Evolutionary conservation across 1,139 yeast genomes (phyloP), one percentile per base, ranked within the genome.

Genomic region (Pichia sp.): DNA sequence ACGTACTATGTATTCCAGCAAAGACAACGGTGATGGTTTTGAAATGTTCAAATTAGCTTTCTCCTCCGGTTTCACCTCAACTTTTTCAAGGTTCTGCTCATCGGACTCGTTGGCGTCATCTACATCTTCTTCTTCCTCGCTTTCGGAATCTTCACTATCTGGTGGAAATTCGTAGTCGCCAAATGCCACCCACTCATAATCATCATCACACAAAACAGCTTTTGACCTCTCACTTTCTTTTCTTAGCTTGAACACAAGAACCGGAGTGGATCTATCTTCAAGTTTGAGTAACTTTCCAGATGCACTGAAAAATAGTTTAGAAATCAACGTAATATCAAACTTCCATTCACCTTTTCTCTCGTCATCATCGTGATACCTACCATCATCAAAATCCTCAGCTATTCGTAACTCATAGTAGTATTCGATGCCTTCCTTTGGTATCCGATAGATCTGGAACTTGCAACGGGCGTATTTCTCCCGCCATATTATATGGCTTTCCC

Each of bases 391-490:
- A 49, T 72, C 72, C 50, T 84, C 93, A 3, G 54, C 56, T 3
- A 84, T 62, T 10, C 53, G 58, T 26, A 84, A 49, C 9, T 54
- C 54, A 51, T 80, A 82, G 5, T 53, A 47, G 47, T 60, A 77
- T 3, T 48, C 25, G 3, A 34, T 19, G n/a, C 33, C 35, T 15
- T 39, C 38, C 3, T 42, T 36, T 3, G 44, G 43, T 3, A 51
- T 47, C 22, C 75, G 57, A 36, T 60, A 47, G 8, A 80, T 52
- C 17, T 60, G 56, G 1, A 74, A 71, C 39, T 59, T 55, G 29
- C 81, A 72, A 38, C 77, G 64, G 7, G 86, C 79, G 57, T 63
- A 75, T 39, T 78, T 80, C 49, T 83, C 94, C 48, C 79, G 80
- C 94, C 94, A 83, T 3, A 74, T 67, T 2, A 81, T 69, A 31